Percentiles rank a stretch among this genome's conserved stretches.
Evolutionary conservation across 495 filamentous ascomycete species (phyloP).

Genomic region (Chaetomidium leptoderma): DNA sequence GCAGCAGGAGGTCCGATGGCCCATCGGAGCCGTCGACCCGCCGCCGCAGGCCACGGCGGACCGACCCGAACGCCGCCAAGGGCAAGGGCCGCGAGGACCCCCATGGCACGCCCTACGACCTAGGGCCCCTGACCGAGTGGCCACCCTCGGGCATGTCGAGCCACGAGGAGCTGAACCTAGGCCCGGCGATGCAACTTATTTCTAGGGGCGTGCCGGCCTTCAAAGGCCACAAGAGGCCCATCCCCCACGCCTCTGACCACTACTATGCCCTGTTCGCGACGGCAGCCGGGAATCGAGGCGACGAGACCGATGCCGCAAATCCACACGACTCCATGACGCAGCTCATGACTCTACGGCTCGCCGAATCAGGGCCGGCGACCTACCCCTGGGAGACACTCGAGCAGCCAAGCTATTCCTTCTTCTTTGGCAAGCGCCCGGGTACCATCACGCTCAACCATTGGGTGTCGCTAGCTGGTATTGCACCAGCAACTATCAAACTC

Average conservation of each 20-base stretch:
- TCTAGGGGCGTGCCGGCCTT: constrained; percentile 44
- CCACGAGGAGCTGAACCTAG: constrained; percentile 41
- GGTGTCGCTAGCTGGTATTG: constrained; percentile 47
- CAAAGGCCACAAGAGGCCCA: constrained; percentile 43
- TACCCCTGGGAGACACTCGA: constrained; percentile 63
- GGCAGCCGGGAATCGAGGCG: constrained; percentile 42
- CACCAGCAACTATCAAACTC: constrained; percentile 45
- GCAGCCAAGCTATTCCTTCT: constrained; percentile 60
- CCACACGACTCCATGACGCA: constrained; percentile 47
- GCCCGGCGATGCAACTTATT: constrained; percentile 47
- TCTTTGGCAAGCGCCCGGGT: constrained; percentile 53
- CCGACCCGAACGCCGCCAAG: constrained; percentile 36
- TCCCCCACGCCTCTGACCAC: constrained; percentile 46
- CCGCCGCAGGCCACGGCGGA: constrained; percentile 40
- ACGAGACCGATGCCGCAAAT: constrained; percentile 43
- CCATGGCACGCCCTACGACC: constrained; percentile 32
- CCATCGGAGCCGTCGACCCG: constrained; percentile 15
- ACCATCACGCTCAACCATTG: constrained; percentile 60
- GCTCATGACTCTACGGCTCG: constrained; percentile 44
- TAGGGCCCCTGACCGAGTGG: constrained; percentile 44
- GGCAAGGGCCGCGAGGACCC: constrained; percentile 41
- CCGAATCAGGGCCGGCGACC: constrained; percentile 32
- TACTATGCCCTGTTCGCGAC: constrained; percentile 50
- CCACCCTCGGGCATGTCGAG: constrained; percentile 43
- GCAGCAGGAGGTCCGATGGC: constrained; percentile 11